phyloP scores from a whole-genome alignment of 441 rosid genomes.

The Arabidopsis lyrata region DNA sequence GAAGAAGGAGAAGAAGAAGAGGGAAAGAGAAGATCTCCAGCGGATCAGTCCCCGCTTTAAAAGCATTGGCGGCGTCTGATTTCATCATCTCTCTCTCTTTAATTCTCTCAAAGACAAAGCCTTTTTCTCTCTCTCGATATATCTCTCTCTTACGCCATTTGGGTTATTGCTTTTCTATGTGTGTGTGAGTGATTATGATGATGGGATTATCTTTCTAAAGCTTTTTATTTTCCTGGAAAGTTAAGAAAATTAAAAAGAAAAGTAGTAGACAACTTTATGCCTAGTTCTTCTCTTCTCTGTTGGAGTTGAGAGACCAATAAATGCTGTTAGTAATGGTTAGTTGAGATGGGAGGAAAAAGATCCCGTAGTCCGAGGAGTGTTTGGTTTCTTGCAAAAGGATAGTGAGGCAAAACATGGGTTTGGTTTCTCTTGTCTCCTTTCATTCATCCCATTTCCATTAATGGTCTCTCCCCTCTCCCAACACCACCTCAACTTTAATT shows the following conservation, averaged over 20 bases:
- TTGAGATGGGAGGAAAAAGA: constrained; percentile 35
- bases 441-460: constrained; percentile 44
- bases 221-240: constrained; percentile 45
- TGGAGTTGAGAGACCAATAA: constrained; percentile 37
- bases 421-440: constrained; percentile 48
- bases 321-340: constrained; percentile 38
- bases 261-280: constrained; percentile 42
- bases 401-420: constrained; percentile 47
- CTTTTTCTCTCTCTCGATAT: background rate
- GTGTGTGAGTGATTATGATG: constrained; percentile 38
- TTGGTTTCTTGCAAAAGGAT: constrained; percentile 38
- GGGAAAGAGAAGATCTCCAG: constrained; percentile 42
- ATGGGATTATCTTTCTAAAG: constrained; percentile 40
- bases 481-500: constrained; percentile 19
- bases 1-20: constrained; percentile 26
- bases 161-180: constrained; percentile 24
- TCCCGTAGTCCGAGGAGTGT: constrained; percentile 48
- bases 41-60: constrained; percentile 62
- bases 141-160: constrained; percentile 39
- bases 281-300: constrained; percentile 26
- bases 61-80: constrained; percentile 88
- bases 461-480: constrained; percentile 45
- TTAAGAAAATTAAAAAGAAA: constrained; percentile 13
- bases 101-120: constrained; percentile 15
- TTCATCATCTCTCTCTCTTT: constrained; percentile 26